Evolutionary conservation across 306 rosid genomes (phyloP).

Genomic region (Gillenia trifoliata): DNA sequence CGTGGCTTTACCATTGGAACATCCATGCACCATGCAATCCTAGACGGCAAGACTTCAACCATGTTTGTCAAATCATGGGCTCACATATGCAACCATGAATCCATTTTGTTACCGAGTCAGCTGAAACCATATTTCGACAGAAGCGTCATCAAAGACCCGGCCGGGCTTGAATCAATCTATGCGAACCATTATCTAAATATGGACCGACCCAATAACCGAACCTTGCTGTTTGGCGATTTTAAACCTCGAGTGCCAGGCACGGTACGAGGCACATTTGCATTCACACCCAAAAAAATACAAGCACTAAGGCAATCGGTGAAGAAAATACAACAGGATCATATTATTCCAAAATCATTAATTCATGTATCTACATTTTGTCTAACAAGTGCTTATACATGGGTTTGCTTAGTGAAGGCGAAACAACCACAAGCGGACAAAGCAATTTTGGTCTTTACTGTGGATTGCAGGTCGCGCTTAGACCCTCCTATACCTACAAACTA

Average conservation of each 20-base stretch:
- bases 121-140: conserved; percentile 35
- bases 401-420: conserved; percentile 23
- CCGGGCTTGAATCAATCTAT: background rate
- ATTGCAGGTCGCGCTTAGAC: conserved; percentile 19
- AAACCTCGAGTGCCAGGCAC: too few species aligned
- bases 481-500: conserved; percentile 16
- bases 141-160: conserved; percentile 14
- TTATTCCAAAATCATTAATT: too few species aligned
- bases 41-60: conserved; percentile 49
- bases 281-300: background rate
- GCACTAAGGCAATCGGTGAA: background rate
- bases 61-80: conserved; percentile 59
- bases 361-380: conserved; percentile 19
- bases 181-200: background rate
- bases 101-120: background rate
- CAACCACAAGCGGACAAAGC: background rate
- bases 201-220: conserved; percentile 20
- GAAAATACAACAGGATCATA: background rate
- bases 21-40: conserved; percentile 35
- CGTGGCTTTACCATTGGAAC: conserved; percentile 40
- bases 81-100: conserved; percentile 21
- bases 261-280: conserved; percentile 25
- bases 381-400: conserved; percentile 18
- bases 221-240: too few species aligned
- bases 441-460: background rate